Conservation (phyloP, 148 eudicot species). For the Drosera capensis region DNA sequence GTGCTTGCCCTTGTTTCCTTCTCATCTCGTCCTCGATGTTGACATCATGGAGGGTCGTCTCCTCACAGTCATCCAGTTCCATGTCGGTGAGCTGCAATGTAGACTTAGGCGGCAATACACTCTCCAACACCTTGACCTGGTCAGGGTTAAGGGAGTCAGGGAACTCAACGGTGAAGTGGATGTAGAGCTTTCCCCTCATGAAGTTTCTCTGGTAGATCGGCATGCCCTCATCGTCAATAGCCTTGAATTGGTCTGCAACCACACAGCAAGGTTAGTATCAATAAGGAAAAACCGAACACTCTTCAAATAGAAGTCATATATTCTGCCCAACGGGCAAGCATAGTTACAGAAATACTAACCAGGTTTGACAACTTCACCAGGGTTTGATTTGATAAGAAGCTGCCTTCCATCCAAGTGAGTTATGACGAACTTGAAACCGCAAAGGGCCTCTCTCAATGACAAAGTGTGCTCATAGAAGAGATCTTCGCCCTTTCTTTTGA, state of each 20-base stretch:
- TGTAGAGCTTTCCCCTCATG: not conserved
- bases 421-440: not conserved
- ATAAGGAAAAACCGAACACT: not conserved
- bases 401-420: not conserved
- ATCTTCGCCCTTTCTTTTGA: not conserved
- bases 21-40: not conserved
- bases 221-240: not conserved
- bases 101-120: not conserved
- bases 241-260: not conserved
- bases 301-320: no score
- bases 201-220: not conserved
- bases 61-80: not conserved
- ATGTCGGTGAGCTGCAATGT: not conserved
- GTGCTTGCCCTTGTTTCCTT: not conserved
- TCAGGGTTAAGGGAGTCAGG: not conserved
- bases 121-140: not conserved
- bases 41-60: not conserved
- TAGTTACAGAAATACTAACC: not conserved
- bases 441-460: not conserved
- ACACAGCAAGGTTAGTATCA: not conserved
- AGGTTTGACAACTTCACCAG: not conserved
- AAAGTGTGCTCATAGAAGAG: not conserved
- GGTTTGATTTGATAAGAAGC: not conserved
- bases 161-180: not conserved
- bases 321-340: no score